Percentiles rank a stretch among this genome's conserved stretches.
phyloP scores from a whole-genome alignment of 2,329 filamentous ascomycete genomes.

The Metarhizium album region DNA sequence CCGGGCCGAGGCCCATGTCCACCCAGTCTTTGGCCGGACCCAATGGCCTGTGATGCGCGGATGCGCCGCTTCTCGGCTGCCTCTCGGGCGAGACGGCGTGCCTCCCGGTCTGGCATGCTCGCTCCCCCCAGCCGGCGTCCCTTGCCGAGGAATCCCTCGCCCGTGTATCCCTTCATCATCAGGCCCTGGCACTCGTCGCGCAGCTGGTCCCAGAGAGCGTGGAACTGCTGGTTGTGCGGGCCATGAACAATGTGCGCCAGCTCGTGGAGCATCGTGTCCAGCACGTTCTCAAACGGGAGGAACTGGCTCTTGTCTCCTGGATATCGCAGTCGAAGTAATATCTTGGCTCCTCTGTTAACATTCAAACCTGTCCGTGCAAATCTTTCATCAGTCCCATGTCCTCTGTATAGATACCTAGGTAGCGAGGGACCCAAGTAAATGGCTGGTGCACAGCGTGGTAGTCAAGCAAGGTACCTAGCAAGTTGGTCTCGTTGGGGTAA shows the following conservation, averaged over 20 bases:
- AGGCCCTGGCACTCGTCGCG: constrained; percentile 75
- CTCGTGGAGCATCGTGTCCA: constrained; percentile 92
- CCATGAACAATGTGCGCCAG: constrained; percentile 80
- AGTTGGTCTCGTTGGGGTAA: constrained; percentile 60
- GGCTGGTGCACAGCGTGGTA: too few relatives aligned
- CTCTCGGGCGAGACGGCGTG: constrained; percentile 59
- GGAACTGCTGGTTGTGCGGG: constrained; percentile 72
- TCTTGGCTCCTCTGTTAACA: constrained; percentile 63
- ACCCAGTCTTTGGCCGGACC: constrained; percentile 63
- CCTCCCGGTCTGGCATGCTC: constrained; percentile 59
- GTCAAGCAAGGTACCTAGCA: constrained; percentile 50
- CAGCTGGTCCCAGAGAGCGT: constrained; percentile 80
- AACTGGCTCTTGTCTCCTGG: constrained; percentile 66
- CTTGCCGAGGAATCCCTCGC: constrained; percentile 73
- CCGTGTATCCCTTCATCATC: constrained; percentile 72
- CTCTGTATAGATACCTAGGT: background rate
- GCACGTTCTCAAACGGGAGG: constrained; percentile 64
- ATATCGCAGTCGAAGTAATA: constrained; percentile 74
- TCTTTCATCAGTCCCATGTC: background rate
- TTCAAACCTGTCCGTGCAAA: constrained; percentile 50
- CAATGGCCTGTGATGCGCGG: constrained; percentile 44
- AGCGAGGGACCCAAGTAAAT: too few relatives aligned
- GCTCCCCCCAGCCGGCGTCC: constrained; percentile 63
- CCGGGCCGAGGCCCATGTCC: constrained; percentile 44
- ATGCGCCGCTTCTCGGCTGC: constrained; percentile 61